These are phyloP conservation scores for Knoxdaviesia proteae DNA, from an alignment of 2,329 filamentous ascomycete species.

Conservation along the genomic window DNA sequence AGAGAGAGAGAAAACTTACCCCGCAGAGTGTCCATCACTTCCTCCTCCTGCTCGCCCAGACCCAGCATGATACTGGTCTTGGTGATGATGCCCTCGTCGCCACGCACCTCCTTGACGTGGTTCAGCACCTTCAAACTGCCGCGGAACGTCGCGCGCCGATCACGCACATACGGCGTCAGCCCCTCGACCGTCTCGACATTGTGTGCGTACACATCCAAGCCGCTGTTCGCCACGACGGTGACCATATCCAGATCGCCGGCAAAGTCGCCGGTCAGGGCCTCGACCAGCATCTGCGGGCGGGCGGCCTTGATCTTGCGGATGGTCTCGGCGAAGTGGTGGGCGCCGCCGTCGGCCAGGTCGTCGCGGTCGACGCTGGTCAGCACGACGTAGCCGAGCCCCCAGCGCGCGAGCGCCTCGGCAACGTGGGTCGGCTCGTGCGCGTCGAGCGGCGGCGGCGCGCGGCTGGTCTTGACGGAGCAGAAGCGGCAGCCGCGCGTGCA, in stretches of 20 bases:
- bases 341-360: slow-evolving; percentile 74
- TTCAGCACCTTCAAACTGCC: slow-evolving; percentile 65
- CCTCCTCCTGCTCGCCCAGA: slow-evolving; percentile 73
- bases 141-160: slow-evolving; percentile 72
- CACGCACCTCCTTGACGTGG: slow-evolving; percentile 57
- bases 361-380: slow-evolving; percentile 87
- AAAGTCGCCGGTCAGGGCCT: slow-evolving; percentile 77
- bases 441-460: slow-evolving; percentile 58
- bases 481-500: slow-evolving; percentile 93
- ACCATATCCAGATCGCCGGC: slow-evolving; percentile 75
- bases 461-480: slow-evolving; percentile 85
- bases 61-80: slow-evolving; percentile 98
- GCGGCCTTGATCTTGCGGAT: slow-evolving; percentile 84
- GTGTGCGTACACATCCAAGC: slow-evolving; percentile 89
- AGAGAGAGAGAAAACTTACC: slow-evolving; percentile 20
- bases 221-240: slow-evolving; percentile 60
- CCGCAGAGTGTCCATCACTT: slow-evolving; percentile 59
- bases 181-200: slow-evolving; percentile 91
- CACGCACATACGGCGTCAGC: slow-evolving; percentile 73
- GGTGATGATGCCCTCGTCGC: slow-evolving; percentile 59
- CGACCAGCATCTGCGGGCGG: slow-evolving; percentile 55
- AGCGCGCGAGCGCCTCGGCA: slow-evolving; percentile 75
- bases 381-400: slow-evolving; percentile 92
- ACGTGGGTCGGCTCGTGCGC: slow-evolving; percentile 94
- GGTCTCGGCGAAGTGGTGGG: slow-evolving; percentile 78